phyloP scores from a whole-genome alignment of 768 basidiomycete genomes.

The Termitomyces sp. region DNA sequence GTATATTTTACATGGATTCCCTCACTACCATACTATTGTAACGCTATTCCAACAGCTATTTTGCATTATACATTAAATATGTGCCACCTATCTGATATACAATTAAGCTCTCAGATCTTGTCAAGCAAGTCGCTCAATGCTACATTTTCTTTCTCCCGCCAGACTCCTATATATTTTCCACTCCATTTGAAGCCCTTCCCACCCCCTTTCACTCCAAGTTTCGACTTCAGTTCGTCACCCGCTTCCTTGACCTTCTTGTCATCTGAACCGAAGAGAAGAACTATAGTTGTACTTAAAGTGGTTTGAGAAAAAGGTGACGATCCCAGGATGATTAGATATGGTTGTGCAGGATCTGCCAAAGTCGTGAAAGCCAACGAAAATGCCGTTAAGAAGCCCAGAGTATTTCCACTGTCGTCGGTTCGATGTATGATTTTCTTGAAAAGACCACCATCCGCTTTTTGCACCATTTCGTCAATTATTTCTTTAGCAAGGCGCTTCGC shows the following conservation, averaged over 20 bases:
- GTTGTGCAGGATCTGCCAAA: slow-evolving; percentile 15
- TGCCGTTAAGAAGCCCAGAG: slow-evolving; percentile 54
- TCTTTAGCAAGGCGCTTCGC: slow-evolving; percentile 41
- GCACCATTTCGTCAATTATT: slow-evolving; percentile 31
- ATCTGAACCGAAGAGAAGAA: slow-evolving; percentile 57
- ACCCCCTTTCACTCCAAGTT: slow-evolving; percentile 66
- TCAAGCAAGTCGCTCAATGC: slow-evolving; percentile 33
- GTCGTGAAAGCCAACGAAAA: slow-evolving; percentile 44
- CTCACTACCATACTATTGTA: slow-evolving; percentile 2
- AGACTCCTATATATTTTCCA: slow-evolving; percentile 63
- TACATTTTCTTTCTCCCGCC: slow-evolving; percentile 45
- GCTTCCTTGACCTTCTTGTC: slow-evolving; percentile 52
- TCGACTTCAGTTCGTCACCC: slow-evolving; percentile 52
- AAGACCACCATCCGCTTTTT: slow-evolving; percentile 17
- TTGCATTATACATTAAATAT: background rate
- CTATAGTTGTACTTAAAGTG: slow-evolving; percentile 37
- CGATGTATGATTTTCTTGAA: slow-evolving; percentile 51
- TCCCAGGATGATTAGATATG: slow-evolving; percentile 35
- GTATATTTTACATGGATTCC: slow-evolving; percentile 1
- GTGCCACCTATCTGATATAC: background rate
- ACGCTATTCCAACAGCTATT: background rate
- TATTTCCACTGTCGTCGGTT: slow-evolving; percentile 52
- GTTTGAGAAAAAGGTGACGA: slow-evolving; percentile 39
- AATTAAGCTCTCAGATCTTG: slow-evolving; percentile 15
- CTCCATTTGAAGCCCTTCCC: slow-evolving; percentile 76